phyloP scores from a whole-genome alignment of 1,284 basidiomycete genomes.

The Tylopilus sp. region DNA sequence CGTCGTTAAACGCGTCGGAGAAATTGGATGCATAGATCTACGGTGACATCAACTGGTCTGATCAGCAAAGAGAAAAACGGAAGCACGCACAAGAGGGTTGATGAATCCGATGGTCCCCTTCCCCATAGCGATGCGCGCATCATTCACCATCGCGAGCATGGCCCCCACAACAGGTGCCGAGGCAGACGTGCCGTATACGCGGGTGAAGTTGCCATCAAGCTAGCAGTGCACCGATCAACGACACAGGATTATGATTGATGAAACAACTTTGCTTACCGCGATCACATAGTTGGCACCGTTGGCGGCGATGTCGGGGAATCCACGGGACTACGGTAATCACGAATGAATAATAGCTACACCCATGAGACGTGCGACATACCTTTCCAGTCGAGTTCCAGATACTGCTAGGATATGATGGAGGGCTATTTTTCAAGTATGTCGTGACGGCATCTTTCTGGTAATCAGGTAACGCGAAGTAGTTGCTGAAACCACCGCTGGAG shows the following conservation, averaged over 20 bases:
- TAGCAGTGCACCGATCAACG: no score
- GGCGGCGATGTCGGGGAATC: slow-evolving; percentile 56
- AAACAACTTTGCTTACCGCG: slow-evolving; percentile 27
- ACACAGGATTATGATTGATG: no score
- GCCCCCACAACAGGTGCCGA: slow-evolving; percentile 55
- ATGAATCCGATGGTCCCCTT: slow-evolving; percentile 55
- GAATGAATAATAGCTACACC: not conserved
- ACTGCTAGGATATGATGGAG: slow-evolving; percentile 44
- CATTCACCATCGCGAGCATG: slow-evolving; percentile 61
- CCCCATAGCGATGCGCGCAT: slow-evolving; percentile 51
- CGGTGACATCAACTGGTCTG: not conserved
- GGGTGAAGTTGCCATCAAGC: slow-evolving; percentile 48
- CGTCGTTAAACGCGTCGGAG: slow-evolving; percentile 52
- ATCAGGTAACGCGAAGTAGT: slow-evolving; percentile 49
- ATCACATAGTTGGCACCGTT: slow-evolving; percentile 57
- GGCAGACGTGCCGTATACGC: slow-evolving; percentile 52
- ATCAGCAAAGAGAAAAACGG: not conserved
- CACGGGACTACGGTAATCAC: slow-evolving; percentile 52
- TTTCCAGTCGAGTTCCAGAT: slow-evolving; percentile 62
- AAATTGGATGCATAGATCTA: slow-evolving; percentile 42
- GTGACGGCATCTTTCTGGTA: slow-evolving; percentile 49
- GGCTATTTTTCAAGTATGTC: slow-evolving; percentile 34
- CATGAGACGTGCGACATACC: slow-evolving; percentile 41
- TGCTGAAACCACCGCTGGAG: slow-evolving; percentile 60
- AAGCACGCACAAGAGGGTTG: slow-evolving; percentile 45